Conservation (phyloP, 805 yeast species). For the Kodamaea lidongshanica region DNA sequence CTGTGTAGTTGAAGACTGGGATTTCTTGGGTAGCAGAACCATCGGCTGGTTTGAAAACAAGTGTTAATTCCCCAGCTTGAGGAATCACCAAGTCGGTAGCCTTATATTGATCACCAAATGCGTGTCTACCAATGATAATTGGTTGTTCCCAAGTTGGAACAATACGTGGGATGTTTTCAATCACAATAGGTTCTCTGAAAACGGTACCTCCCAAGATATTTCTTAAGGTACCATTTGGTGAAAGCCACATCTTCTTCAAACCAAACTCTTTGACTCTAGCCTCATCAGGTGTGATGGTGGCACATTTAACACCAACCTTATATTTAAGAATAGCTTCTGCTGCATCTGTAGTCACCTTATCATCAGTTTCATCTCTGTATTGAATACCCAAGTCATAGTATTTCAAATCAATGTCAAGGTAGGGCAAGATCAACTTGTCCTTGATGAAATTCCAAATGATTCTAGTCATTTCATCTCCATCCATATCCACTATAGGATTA, state of each 20-base stretch:
- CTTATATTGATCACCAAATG: constrained; percentile 79
- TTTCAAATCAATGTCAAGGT: constrained; percentile 65
- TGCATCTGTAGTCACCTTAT: constrained; percentile 70
- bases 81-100: constrained; percentile 69
- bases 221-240: constrained; percentile 81
- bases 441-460: constrained; percentile 77
- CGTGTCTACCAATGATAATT: constrained; percentile 80
- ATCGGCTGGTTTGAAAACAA: constrained; percentile 59
- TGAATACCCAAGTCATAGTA: constrained; percentile 70
- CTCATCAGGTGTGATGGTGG: constrained; percentile 82
- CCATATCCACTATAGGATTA: constrained; percentile 71
- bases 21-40: constrained; percentile 44
- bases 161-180: constrained; percentile 69
- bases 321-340: constrained; percentile 68
- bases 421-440: constrained; percentile 60
- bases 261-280: constrained; percentile 68
- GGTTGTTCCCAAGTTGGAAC: constrained; percentile 80
- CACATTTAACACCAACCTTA: constrained; percentile 81
- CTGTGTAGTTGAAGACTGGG: constrained; percentile 58
- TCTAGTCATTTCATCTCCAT: constrained; percentile 85
- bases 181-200: constrained; percentile 77
- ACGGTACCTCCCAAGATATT: constrained; percentile 79
- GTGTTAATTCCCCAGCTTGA: constrained; percentile 59
- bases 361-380: constrained; percentile 64
- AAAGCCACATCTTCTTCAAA: constrained; percentile 76